Evolutionary conservation across 306 rosid species (phyloP).

Genomic region (Sicyos baderoa): DNA sequence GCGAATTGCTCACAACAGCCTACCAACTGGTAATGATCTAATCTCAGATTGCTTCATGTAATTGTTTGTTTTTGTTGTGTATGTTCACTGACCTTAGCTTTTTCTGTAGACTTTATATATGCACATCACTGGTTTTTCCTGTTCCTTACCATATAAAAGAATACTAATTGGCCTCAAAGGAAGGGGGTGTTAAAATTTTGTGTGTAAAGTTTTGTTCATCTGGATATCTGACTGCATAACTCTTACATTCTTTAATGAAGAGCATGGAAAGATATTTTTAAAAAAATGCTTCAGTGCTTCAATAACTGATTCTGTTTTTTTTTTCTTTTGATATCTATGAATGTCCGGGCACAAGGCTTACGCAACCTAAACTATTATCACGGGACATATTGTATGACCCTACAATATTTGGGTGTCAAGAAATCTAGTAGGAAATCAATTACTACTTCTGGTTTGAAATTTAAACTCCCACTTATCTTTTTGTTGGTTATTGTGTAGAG

Average conservation of each 20-base stretch:
- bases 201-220: background rate
- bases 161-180: background rate
- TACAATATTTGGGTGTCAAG: no score
- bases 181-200: background rate
- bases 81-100: background rate
- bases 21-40: slow-evolving; percentile 44
- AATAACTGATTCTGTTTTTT: no score
- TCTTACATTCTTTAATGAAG: background rate
- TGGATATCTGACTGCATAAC: background rate
- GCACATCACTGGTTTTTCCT: background rate
- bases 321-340: no score
- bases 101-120: background rate
- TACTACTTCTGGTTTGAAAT: background rate
- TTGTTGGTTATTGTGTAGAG: background rate
- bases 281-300: background rate
- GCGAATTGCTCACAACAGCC: slow-evolving; percentile 51
- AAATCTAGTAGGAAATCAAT: no score
- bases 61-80: background rate
- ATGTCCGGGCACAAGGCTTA: no score
- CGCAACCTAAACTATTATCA: no score
- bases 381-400: no score
- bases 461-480: background rate
- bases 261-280: background rate
- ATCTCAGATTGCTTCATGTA: background rate
- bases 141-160: background rate